These are phyloP conservation scores for Cicer judaicum DNA, from an alignment of 306 rosid genomes.

Conservation along the genomic window DNA sequence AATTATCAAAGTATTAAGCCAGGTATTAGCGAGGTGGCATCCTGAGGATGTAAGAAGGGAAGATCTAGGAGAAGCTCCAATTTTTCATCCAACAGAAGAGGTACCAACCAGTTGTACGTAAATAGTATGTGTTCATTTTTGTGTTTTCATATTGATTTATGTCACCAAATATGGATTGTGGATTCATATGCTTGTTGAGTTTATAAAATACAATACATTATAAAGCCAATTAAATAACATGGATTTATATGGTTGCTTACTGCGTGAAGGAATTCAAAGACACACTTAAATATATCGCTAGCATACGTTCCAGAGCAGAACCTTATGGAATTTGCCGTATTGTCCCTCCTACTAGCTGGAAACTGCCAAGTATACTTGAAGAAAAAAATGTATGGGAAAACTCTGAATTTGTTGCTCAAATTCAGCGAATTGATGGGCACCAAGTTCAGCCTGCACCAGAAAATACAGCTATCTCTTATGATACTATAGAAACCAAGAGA, in stretches of 20 bases:
- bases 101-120: slow-evolving; percentile 49
- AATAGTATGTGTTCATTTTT: slow-evolving; percentile 27
- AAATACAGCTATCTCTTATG: slow-evolving; percentile 31
- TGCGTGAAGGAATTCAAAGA: slow-evolving; percentile 80
- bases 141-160: slow-evolving; percentile 41
- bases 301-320: slow-evolving; percentile 64
- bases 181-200: slow-evolving; percentile 41
- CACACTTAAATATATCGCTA: slow-evolving; percentile 67
- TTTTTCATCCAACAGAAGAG: slow-evolving; percentile 85
- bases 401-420: slow-evolving; percentile 58
- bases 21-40: slow-evolving; percentile 88
- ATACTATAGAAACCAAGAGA: slow-evolving; percentile 49
- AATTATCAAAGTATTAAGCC: slow-evolving; percentile 45
- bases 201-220: slow-evolving; percentile 32
- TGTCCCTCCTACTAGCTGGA: slow-evolving; percentile 80
- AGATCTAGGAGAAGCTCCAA: slow-evolving; percentile 64
- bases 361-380: slow-evolving; percentile 58
- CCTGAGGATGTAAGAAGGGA: slow-evolving; percentile 71
- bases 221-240: slow-evolving; percentile 68
- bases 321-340: slow-evolving; percentile 86
- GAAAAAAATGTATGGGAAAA: slow-evolving; percentile 57
- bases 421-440: slow-evolving; percentile 74
- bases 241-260: slow-evolving; percentile 38
- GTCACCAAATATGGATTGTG: slow-evolving; percentile 33
- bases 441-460: slow-evolving; percentile 50